These are phyloP conservation scores for Hawksworthiomyces lignivorus DNA, from an alignment of 2,329 filamentous ascomycete species.

Conservation along the genomic window DNA sequence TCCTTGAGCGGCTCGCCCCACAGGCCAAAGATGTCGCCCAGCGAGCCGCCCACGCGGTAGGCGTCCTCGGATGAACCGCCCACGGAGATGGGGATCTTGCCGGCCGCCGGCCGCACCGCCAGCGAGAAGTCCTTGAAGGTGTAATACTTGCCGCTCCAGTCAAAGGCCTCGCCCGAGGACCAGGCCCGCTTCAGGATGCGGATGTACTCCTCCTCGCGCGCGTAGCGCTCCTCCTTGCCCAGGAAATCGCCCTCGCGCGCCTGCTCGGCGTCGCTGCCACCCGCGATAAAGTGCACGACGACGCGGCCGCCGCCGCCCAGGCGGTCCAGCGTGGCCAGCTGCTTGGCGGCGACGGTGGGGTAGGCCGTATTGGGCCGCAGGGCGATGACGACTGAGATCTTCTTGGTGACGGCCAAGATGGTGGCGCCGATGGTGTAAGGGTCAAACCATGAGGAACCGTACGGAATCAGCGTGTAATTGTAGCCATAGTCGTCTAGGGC, in stretches of 20 bases:
- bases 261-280: conserved; percentile 52
- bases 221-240: conserved; percentile 49
- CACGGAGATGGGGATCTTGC: conserved; percentile 49
- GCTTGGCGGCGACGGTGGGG: conserved; percentile 54
- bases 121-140: conserved; percentile 51
- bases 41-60: conserved; percentile 48
- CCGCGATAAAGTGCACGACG: conserved; percentile 55
- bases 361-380: conserved; percentile 54
- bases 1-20: conserved; percentile 58
- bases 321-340: conserved; percentile 52
- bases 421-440: conserved; percentile 52
- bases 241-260: conserved; percentile 52
- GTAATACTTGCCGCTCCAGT: conserved; percentile 54
- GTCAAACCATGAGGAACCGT: conserved; percentile 46
- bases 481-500: conserved; percentile 51
- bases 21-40: conserved; percentile 55
- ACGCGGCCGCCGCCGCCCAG: conserved; percentile 49
- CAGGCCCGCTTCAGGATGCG: conserved; percentile 51
- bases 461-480: conserved; percentile 55
- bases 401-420: conserved; percentile 47
- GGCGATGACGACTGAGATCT: conserved; percentile 53
- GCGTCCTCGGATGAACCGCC: conserved; percentile 52
- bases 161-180: conserved; percentile 47
- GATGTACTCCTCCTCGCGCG: conserved; percentile 53
- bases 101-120: conserved; percentile 43